Evolutionary conservation across 192 early-diverging fungal genomes (phyloP).

Genomic region (Podila epicladia): DNA sequence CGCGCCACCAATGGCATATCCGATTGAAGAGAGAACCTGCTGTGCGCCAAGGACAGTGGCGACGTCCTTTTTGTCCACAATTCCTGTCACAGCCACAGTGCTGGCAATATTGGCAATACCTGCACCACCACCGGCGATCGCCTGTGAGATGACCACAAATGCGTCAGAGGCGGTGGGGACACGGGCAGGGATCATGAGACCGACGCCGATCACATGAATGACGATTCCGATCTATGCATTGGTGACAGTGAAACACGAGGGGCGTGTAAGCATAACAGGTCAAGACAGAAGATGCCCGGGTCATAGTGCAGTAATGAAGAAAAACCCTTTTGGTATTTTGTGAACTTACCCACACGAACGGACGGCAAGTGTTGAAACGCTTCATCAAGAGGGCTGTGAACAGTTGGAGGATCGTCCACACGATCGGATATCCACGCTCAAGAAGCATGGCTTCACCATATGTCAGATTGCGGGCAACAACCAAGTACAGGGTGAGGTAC

Average conservation of each 20-base stretch:
- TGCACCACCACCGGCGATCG: constrained; percentile 6
- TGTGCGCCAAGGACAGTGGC: constrained; percentile 12
- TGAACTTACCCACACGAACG: constrained; percentile 6
- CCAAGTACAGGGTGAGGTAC: constrained; percentile 10
- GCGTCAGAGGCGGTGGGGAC: constrained; percentile 4
- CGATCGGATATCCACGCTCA: constrained; percentile 14
- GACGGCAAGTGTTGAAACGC: constrained; percentile 15
- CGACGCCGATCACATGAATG: constrained; percentile 12
- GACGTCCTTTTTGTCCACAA: constrained; percentile 13
- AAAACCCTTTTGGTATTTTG: neutral
- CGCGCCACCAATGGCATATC: constrained; percentile 12
- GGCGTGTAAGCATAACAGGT: neutral
- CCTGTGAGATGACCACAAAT: constrained; percentile 17
- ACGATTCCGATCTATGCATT: constrained; percentile 7
- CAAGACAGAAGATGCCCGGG: neutral
- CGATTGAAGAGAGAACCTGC: constrained; percentile 13
- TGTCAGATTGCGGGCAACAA: neutral
- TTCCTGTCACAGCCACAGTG: constrained; percentile 7
- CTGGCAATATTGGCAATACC: constrained; percentile 18
- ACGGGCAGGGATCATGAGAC: constrained; percentile 16
- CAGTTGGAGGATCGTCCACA: constrained; percentile 12
- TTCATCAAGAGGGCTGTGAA: constrained; percentile 17
- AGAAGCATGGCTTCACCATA: neutral
- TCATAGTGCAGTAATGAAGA: neutral
- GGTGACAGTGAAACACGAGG: neutral